Evolutionary conservation across 2,329 filamentous ascomycete genomes (phyloP).

Genomic region (Leptosphaerulina australis): DNA sequence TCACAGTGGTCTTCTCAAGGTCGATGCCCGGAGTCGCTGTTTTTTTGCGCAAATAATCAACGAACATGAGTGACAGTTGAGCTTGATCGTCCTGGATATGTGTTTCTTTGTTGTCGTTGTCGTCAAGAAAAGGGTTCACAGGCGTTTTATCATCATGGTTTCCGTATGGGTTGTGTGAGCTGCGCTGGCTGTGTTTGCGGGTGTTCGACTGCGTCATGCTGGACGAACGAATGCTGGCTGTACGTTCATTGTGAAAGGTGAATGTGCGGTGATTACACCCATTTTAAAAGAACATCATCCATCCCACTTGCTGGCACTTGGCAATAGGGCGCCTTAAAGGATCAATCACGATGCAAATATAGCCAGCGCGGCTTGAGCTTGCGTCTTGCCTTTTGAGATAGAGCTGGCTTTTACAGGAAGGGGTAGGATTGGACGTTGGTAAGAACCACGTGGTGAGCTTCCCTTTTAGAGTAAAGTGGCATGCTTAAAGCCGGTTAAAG

Average conservation of each 20-base stretch:
- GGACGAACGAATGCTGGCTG: conserved; percentile 1
- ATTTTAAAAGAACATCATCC: conserved; percentile 10
- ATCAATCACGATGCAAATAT: not conserved
- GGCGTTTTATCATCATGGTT: conserved; percentile 9
- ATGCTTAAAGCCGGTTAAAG: conserved; percentile 10
- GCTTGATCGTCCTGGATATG: conserved; percentile 8
- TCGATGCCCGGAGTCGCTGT: conserved; percentile 2
- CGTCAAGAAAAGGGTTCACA: conserved; percentile 10
- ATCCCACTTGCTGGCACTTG: conserved; percentile 8
- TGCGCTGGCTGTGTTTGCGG: conserved; percentile 14
- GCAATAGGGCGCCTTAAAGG: conserved; percentile 12
- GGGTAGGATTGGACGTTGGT: conserved; percentile 2
- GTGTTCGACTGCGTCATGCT: conserved; percentile 11
- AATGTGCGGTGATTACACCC: conserved; percentile 8
- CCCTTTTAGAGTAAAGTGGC: conserved; percentile 4
- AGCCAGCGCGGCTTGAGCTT: conserved; percentile 11
- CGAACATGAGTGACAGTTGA: conserved; percentile 18
- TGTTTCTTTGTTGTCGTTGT: not conserved
- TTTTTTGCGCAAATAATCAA: conserved; percentile 15
- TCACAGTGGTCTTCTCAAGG: conserved; percentile 4
- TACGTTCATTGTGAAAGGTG: conserved; percentile 6
- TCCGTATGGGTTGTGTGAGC: conserved; percentile 17
- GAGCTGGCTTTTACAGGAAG: conserved; percentile 1
- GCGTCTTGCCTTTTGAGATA: conserved; percentile 2
- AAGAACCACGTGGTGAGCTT: conserved; percentile 10